Evolutionary conservation across 768 basidiomycete species (phyloP).

Genomic region (Leccinum uliginosum): DNA sequence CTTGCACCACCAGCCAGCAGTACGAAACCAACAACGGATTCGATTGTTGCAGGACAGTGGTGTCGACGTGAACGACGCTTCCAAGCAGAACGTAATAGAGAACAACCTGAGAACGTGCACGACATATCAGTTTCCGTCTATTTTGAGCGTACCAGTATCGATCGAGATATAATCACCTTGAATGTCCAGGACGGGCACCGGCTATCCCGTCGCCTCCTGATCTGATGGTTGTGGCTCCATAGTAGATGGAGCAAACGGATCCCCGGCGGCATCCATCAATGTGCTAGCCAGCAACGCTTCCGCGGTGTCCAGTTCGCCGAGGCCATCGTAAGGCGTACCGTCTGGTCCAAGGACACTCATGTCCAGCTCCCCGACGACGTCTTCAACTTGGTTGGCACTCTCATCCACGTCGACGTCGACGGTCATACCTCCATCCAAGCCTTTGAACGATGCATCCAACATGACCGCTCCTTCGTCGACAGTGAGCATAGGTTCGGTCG

Average conservation of each 20-base stretch:
- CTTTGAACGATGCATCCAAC: conserved; percentile 55
- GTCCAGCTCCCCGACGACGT: conserved; percentile 50
- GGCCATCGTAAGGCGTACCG: conserved; percentile 54
- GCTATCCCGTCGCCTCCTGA: conserved; percentile 12
- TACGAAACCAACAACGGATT: neutral
- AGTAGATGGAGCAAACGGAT: conserved; percentile 49
- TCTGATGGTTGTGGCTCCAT: conserved; percentile 19
- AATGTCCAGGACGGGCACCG: neutral
- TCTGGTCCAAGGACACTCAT: conserved; percentile 65
- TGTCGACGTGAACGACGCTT: neutral
- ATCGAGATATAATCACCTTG: conserved; percentile 10
- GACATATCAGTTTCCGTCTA: conserved; percentile 2
- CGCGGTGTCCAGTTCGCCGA: conserved; percentile 51
- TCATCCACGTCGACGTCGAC: conserved; percentile 38
- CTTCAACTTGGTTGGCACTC: conserved; percentile 16
- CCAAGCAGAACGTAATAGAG: neutral
- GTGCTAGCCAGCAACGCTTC: conserved; percentile 57
- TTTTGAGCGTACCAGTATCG: neutral
- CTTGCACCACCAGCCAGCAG: neutral
- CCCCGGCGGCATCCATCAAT: conserved; percentile 53
- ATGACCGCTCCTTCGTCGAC: conserved; percentile 37
- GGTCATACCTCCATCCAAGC: conserved; percentile 44
- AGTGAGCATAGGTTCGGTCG: conserved; percentile 41
- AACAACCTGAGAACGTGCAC: neutral
- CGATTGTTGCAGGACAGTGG: neutral